Conservation (phyloP, 805 yeast genomes). For the Saturnispora sekii region DNA sequence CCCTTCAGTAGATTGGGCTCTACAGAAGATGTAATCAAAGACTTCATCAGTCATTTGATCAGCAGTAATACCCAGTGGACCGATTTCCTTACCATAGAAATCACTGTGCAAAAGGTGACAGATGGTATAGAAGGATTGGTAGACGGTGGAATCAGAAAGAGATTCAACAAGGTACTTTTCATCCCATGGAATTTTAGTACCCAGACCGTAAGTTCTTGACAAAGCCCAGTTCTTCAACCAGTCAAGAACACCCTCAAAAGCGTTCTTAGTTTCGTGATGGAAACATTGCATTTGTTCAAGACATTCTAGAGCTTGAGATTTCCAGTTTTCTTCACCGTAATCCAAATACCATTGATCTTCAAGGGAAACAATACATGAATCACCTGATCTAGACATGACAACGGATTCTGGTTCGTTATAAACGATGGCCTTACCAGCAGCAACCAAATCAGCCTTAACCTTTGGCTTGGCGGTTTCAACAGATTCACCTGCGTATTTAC, state of each 20-base stretch:
- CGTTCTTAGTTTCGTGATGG: slow-evolving; percentile 76
- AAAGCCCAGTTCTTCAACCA: slow-evolving; percentile 99
- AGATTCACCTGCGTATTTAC: slow-evolving; percentile 78
- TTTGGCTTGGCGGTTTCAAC: slow-evolving; percentile 88
- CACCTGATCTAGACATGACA: slow-evolving; percentile 93
- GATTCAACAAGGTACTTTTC: slow-evolving; percentile 88
- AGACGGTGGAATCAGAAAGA: slow-evolving; percentile 88
- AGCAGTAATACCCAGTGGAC: slow-evolving; percentile 64
- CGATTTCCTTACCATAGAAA: slow-evolving; percentile 67
- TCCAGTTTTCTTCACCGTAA: slow-evolving; percentile 94
- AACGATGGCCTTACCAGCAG: slow-evolving; percentile 68
- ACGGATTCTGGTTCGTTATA: slow-evolving; percentile 91
- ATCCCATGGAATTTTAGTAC: slow-evolving; percentile 96
- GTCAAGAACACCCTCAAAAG: slow-evolving; percentile 86
- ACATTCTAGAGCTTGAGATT: slow-evolving; percentile 68
- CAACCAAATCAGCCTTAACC: slow-evolving; percentile 74
- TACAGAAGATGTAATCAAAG: slow-evolving; percentile 80
- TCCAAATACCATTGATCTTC: slow-evolving; percentile 99
- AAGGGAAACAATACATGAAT: slow-evolving; percentile 88
- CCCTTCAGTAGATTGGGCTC: slow-evolving; percentile 38
- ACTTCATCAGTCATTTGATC: slow-evolving; percentile 89
- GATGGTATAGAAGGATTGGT: slow-evolving; percentile 91
- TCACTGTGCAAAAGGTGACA: slow-evolving; percentile 80
- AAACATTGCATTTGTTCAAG: slow-evolving; percentile 67
- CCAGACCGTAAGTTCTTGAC: slow-evolving; percentile 92